Evolutionary conservation across 129 eudicot species (phyloP).

Genomic region (Oenanthe sinensis): DNA sequence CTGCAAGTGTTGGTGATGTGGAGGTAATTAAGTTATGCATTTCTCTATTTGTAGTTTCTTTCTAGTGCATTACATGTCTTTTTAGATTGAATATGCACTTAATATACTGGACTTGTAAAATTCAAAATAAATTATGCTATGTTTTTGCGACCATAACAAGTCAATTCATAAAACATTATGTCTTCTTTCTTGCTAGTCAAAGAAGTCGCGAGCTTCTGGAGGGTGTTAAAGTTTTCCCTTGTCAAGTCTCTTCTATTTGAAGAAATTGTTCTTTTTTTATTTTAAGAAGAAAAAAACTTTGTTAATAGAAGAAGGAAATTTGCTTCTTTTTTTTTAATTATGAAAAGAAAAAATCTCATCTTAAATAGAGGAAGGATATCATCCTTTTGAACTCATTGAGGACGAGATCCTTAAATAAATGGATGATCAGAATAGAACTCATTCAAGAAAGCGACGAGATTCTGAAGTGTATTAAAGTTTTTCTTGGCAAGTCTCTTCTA

Average conservation of each 20-base stretch:
- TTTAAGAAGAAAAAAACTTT: not conserved
- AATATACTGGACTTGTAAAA: not conserved
- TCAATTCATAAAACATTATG: not conserved
- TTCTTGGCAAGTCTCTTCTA: not conserved
- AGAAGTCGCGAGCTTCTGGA: not conserved
- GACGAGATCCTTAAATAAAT: not conserved
- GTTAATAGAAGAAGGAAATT: not conserved
- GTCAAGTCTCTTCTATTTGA: not conserved
- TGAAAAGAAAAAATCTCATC: not conserved
- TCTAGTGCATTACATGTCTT: not conserved
- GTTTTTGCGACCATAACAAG: not conserved
- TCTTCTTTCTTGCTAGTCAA: not conserved
- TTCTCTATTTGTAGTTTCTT: not conserved
- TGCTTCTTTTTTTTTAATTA: too few relatives aligned
- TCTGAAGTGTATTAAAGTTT: not conserved
- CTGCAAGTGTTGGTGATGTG: conserved; percentile 83
- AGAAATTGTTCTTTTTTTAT: not conserved
- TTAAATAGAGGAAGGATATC: not conserved
- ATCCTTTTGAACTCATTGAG: not conserved
- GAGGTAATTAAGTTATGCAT: conserved; percentile 32
- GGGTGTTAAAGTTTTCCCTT: not conserved
- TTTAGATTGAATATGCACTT: not conserved
- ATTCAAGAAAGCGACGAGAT: not conserved
- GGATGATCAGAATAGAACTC: not conserved
- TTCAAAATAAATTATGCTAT: not conserved